These are phyloP conservation scores for Lepidium africanum DNA, from an alignment of 345 rosid species.

Conservation along the genomic window DNA sequence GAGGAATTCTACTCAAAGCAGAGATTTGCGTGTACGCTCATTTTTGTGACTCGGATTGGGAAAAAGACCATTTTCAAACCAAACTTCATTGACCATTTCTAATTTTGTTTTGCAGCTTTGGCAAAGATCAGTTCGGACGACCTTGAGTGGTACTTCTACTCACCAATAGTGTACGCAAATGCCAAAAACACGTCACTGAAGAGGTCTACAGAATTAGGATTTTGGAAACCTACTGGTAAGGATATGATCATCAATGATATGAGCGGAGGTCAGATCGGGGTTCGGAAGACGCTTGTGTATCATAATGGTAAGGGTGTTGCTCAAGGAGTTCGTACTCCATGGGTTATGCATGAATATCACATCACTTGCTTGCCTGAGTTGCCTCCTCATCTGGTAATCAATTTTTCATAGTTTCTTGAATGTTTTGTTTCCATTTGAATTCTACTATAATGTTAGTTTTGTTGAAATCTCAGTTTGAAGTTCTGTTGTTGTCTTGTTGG, in stretches of 20 bases:
- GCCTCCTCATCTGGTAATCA: background rate
- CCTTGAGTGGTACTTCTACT: conserved; percentile 37
- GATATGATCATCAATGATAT: conserved; percentile 18
- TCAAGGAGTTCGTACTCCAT: conserved; percentile 1
- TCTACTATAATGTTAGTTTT: too few species aligned
- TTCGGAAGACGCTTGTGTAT: conserved; percentile 39
- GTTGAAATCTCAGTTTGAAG: too few species aligned
- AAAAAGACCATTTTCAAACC: too few species aligned
- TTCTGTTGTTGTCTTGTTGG: too few species aligned
- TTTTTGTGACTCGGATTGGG: too few species aligned
- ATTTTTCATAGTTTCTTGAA: too few species aligned
- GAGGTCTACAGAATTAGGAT: conserved; percentile 30
- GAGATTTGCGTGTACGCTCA: too few species aligned
- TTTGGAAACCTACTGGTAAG: conserved; percentile 40
- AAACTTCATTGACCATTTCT: background rate
- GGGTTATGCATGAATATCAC: conserved; percentile 33
- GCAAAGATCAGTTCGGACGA: conserved; percentile 14
- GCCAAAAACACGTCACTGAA: conserved; percentile 16
- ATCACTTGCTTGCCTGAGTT: conserved; percentile 23
- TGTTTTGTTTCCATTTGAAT: too few species aligned
- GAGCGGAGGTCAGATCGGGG: conserved; percentile 27
- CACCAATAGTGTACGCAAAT: background rate
- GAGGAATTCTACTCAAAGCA: too few species aligned
- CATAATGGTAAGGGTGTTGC: background rate
- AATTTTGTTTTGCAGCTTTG: background rate